phyloP scores from a whole-genome alignment of 164 flowering plant genomes.

The Tetrastigma voinierianum region DNA sequence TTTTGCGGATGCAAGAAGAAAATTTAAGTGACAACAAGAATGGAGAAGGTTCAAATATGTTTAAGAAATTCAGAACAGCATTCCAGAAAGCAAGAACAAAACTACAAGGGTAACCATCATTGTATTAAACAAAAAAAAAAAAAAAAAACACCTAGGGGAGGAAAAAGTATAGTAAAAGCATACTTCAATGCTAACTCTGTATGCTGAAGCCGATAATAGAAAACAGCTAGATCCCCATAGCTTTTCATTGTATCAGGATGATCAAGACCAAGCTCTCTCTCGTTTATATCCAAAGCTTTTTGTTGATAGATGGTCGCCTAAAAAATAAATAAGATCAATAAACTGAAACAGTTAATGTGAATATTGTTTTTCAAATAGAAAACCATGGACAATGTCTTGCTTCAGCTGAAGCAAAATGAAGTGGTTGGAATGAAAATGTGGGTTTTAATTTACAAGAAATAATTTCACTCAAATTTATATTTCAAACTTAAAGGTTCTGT shows the following conservation, averaged over 20 bases:
- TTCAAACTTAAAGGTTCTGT: no score
- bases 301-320: conserved; percentile 97
- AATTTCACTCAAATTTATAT: no score
- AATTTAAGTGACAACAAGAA: no score
- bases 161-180: conserved; percentile 15
- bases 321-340: conserved; percentile 7
- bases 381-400: background rate
- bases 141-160: no score
- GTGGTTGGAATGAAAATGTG: no score
- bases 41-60: no score
- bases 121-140: background rate
- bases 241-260: conserved; percentile 99
- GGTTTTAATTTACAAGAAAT: no score
- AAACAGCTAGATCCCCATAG: conserved; percentile 94
- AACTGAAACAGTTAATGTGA: background rate
- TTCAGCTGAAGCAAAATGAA: no score
- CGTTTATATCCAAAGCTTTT: conserved; percentile 93
- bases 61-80: no score
- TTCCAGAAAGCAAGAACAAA: no score
- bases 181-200: conserved; percentile 94
- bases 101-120: background rate
- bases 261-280: conserved; percentile 96
- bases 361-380: background rate
- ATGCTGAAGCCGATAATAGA: conserved; percentile 92
- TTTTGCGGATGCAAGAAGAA: no score